A percentile compares a stretch with the other conserved stretches of the same genome.
These are phyloP conservation scores for Penicillium argentinense DNA, from an alignment of 495 filamentous ascomycete species.

Conservation along the genomic window DNA sequence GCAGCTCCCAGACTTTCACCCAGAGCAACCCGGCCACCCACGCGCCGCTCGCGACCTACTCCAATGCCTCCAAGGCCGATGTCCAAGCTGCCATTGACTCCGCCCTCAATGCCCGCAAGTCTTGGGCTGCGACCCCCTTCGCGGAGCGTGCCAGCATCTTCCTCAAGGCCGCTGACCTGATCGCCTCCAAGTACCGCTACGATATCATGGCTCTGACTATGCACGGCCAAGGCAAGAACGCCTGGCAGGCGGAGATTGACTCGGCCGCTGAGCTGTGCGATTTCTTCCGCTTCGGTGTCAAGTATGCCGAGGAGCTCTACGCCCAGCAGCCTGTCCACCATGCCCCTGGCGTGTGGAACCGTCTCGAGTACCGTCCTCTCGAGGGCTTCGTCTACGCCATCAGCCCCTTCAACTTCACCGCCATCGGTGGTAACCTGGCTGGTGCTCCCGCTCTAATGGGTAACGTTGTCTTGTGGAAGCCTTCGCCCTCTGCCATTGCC, in stretches of 20 bases:
- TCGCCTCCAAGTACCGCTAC: slow-evolving; percentile 87
- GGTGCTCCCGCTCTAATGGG: slow-evolving; percentile 76
- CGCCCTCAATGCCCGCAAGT: slow-evolving; percentile 75
- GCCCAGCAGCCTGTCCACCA: slow-evolving; percentile 79
- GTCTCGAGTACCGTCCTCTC: slow-evolving; percentile 76
- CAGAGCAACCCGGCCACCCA: slow-evolving; percentile 80
- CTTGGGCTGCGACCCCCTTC: slow-evolving; percentile 82
- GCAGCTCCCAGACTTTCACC: slow-evolving; percentile 34
- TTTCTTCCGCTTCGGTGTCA: slow-evolving; percentile 84
- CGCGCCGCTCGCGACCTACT: slow-evolving; percentile 73
- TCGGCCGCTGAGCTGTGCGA: slow-evolving; percentile 88
- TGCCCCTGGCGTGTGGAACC: slow-evolving; percentile 77
- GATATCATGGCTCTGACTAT: slow-evolving; percentile 92
- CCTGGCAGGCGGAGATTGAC: slow-evolving; percentile 96
- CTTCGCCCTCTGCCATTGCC: slow-evolving; percentile 72
- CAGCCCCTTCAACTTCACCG: slow-evolving; percentile 87
- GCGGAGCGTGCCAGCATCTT: slow-evolving; percentile 90
- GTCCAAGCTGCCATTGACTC: slow-evolving; percentile 75
- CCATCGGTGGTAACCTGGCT: slow-evolving; percentile 78
- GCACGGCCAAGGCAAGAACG: slow-evolving; percentile 93
- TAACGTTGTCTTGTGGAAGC: slow-evolving; percentile 89
- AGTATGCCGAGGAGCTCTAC: slow-evolving; percentile 85
- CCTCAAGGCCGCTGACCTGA: slow-evolving; percentile 87
- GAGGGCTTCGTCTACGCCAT: slow-evolving; percentile 88
- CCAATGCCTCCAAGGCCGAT: slow-evolving; percentile 68